A percentile compares a stretch with the other conserved stretches of the same genome.
phyloP scores from a whole-genome alignment of 23 red algal genomes.

The Gracilaria caudata region DNA sequence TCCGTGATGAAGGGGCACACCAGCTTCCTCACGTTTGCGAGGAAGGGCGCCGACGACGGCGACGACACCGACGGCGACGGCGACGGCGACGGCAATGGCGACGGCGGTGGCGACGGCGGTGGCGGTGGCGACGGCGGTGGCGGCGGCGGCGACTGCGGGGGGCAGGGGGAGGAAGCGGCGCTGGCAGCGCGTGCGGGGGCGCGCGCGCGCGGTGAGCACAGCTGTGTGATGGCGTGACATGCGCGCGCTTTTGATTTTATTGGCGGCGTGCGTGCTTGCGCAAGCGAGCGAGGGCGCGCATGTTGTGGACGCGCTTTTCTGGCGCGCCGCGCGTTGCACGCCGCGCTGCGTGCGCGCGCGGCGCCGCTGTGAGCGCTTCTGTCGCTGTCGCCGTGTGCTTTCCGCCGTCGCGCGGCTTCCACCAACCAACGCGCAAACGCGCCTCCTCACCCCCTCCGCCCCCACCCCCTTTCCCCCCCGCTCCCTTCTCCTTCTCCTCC shows the following conservation, averaged over 20 bases:
- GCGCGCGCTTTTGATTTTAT: too few relatives aligned
- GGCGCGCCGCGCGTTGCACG: not conserved
- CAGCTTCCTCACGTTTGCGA: slow-evolving; percentile 86
- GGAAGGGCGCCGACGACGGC: not conserved
- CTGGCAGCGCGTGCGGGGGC: too few relatives aligned
- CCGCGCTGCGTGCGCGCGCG: not conserved
- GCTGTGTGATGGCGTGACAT: too few relatives aligned
- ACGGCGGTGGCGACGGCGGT: not conserved
- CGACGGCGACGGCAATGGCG: not conserved
- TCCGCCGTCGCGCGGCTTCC: too few relatives aligned
- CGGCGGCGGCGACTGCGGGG: not conserved
- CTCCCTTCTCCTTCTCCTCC: not conserved
- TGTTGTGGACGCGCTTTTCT: too few relatives aligned
- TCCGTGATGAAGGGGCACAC: slow-evolving; percentile 77
- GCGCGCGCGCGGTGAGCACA: too few relatives aligned
- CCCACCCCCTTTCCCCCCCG: not conserved
- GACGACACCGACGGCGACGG: not conserved
- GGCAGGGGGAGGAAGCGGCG: too few relatives aligned
- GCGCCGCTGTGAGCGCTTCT: not conserved
- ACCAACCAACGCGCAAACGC: not conserved
- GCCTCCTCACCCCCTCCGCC: not conserved
- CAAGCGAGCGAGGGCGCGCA: too few relatives aligned
- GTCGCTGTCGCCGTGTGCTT: not conserved
- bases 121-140: not conserved
- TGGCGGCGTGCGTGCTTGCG: too few relatives aligned